A percentile compares a stretch with the other conserved stretches of the same genome.
These are phyloP conservation scores for Phytophthora constricta DNA, from an alignment of 352 stramenopile species.

Conservation along the genomic window DNA sequence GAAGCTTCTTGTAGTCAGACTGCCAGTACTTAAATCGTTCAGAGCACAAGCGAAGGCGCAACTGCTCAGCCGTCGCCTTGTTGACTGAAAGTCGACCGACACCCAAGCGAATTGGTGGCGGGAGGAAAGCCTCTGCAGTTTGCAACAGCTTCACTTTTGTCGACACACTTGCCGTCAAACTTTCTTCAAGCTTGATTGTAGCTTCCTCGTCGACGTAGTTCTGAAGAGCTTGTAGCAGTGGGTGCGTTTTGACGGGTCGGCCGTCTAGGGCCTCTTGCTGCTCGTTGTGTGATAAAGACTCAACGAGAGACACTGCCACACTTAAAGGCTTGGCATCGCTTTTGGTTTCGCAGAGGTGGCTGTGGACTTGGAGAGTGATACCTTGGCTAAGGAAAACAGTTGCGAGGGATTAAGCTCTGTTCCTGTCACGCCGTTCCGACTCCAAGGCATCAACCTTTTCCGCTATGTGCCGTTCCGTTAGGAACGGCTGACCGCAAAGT, in stretches of 20 bases:
- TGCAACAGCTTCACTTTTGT: slow-evolving; percentile 44
- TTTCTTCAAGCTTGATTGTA: slow-evolving; percentile 31
- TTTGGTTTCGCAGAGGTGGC: slow-evolving; percentile 23
- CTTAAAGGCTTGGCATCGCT: slow-evolving; percentile 54
- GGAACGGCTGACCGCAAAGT: slow-evolving; percentile 36
- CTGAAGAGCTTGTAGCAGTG: slow-evolving; percentile 66
- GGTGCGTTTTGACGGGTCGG: slow-evolving; percentile 69
- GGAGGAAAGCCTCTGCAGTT: slow-evolving; percentile 48
- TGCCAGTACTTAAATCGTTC: slow-evolving; percentile 59
- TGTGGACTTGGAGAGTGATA: slow-evolving; percentile 32
- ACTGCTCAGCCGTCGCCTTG: slow-evolving; percentile 39
- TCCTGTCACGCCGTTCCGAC: slow-evolving; percentile 19
- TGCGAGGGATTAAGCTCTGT: slow-evolving; percentile 19
- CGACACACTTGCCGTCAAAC: slow-evolving; percentile 18
- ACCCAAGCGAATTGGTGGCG: slow-evolving; percentile 13
- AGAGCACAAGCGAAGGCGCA: slow-evolving; percentile 43
- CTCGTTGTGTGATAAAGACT: slow-evolving; percentile 74
- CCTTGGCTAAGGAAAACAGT: slow-evolving; percentile 35
- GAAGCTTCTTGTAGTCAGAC: slow-evolving; percentile 47
- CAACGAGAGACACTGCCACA: slow-evolving; percentile 72
- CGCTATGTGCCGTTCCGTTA: slow-evolving; percentile 17
- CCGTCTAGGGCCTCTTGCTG: slow-evolving; percentile 70
- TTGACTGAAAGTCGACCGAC: slow-evolving; percentile 43
- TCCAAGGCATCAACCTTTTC: slow-evolving; percentile 1
- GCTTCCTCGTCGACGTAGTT: slow-evolving; percentile 68